Evolutionary conservation across 805 yeast genomes (phyloP), one percentile per base, ranked within the genome.

Genomic region (Saccharomycopsis synnaedendra): DNA sequence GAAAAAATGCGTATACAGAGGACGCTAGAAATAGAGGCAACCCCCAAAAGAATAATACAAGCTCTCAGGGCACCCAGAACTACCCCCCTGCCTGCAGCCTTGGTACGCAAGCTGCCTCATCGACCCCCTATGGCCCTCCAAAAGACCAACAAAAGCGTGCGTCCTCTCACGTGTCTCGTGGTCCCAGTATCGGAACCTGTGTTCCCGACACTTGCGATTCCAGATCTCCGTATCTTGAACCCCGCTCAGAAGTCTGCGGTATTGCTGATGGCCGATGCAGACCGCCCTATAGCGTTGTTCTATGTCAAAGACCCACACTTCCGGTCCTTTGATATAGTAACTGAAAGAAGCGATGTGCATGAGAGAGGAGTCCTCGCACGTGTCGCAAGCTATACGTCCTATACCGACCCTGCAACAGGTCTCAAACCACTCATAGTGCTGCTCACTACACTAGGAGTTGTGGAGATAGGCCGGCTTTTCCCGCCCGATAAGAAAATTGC

Each of bases 241-340:
- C 55, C 55, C 4, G 35, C 42, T 11, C 55, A 52, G 32, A 50
- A 50, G 37, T 47, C 47, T 11, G 52, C 55, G 3, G 42, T 52
- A 6, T 44, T 52, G n/a, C 44, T 42, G 11, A 41, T 50, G 44
- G 53, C 51, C 4, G 42, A 46, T 27, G 39, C 39, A 10, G 41
- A 49, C 37, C 46, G 47, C 38, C 31, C 42, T 29, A 39, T 52
- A 46, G 55, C 45, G 4, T 40, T 52, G 5, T 49, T 52, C 39
- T 52, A 43, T 29, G 45, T 49, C 31, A 50, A 49, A 28, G 48
- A 50, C 30, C 46, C 42, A 4, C 41, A 37, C 19, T 52, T 50
- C 44, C 44, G 45, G 19, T 33, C 53, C 3, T 44, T 30, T 31
- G 46, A 50, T 41, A 47, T 43, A 4, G 39, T 52, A n/a, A 46